These are phyloP conservation scores for Botrytis hyacinthi DNA, from an alignment of 2,329 filamentous ascomycete genomes.

Conservation along the genomic window DNA sequence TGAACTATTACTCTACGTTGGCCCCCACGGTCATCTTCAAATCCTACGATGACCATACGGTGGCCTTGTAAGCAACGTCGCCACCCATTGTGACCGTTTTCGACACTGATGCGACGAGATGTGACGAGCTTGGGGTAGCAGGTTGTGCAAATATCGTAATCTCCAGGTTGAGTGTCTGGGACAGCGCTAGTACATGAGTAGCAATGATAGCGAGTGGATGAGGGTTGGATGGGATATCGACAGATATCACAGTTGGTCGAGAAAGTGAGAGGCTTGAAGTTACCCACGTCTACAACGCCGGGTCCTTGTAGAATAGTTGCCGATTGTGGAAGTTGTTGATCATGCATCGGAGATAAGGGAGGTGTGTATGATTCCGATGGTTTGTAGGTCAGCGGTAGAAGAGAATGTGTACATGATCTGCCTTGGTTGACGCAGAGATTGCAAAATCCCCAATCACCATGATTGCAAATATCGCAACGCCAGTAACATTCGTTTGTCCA, in stretches of 20 bases:
- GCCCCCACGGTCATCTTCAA: slow-evolving; percentile 65
- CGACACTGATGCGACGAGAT: slow-evolving; percentile 62
- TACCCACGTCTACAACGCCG: slow-evolving; percentile 45
- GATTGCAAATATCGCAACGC: slow-evolving; percentile 83
- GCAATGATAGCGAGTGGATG: slow-evolving; percentile 75
- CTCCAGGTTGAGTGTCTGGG: slow-evolving; percentile 55
- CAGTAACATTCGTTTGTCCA: slow-evolving; percentile 84
- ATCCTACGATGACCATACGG: slow-evolving; percentile 79
- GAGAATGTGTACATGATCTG: slow-evolving; percentile 73
- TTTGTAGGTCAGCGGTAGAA: slow-evolving; percentile 72
- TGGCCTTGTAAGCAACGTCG: slow-evolving; percentile 77
- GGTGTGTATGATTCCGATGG: slow-evolving; percentile 39
- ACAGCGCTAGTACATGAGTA: slow-evolving; percentile 62
- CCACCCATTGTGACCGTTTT: slow-evolving; percentile 81
- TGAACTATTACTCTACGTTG: slow-evolving; percentile 65
- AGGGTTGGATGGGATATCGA: slow-evolving; percentile 66
- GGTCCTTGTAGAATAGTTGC: slow-evolving; percentile 51
- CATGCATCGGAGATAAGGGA: slow-evolving; percentile 44
- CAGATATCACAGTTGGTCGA: slow-evolving; percentile 78
- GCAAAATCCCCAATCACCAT: slow-evolving; percentile 94
- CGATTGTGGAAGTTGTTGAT: slow-evolving; percentile 45
- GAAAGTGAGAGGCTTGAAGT: slow-evolving; percentile 69
- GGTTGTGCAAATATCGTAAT: slow-evolving; percentile 78
- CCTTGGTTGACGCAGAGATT: slow-evolving; percentile 83
- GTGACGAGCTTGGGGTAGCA: slow-evolving; percentile 72